Evolutionary conservation across 169 alveolate genomes (phyloP).

Genomic region (Miamiensis avidus): DNA sequence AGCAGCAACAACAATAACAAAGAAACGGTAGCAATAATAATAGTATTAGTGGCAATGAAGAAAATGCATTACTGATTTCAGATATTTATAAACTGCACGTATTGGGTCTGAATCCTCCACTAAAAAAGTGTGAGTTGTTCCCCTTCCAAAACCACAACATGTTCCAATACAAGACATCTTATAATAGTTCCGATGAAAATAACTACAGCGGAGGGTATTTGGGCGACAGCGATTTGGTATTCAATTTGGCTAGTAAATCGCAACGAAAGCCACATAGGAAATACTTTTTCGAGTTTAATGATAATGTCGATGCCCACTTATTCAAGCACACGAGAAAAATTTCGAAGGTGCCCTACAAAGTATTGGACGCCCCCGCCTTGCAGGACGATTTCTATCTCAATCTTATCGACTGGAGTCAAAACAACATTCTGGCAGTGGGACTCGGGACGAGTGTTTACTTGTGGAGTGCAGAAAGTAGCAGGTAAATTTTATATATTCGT

Average conservation of each 20-base stretch:
- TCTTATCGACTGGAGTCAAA: slow-evolving; percentile 76
- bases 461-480: slow-evolving; percentile 68
- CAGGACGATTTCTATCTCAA: slow-evolving; percentile 82
- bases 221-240: not conserved
- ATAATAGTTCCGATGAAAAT: too few species aligned
- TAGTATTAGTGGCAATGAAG: not conserved
- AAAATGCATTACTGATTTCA: slow-evolving; percentile 3
- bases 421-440: slow-evolving; percentile 76
- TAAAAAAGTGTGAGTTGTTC: not conserved
- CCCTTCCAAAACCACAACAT: not conserved
- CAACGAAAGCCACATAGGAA: not conserved
- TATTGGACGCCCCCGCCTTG: slow-evolving; percentile 81
- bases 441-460: slow-evolving; percentile 66
- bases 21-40: not conserved
- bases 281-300: not conserved
- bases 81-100: slow-evolving; percentile 6
- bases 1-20: not conserved
- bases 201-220: not conserved
- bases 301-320: not conserved
- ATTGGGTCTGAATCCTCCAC: slow-evolving; percentile 11
- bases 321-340: slow-evolving; percentile 54
- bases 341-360: slow-evolving; percentile 77
- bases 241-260: not conserved
- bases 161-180: too few species aligned
- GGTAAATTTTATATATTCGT: too few species aligned